Conservation (phyloP, 257 asterid genomes). For the Penstemon davidsonii region DNA sequence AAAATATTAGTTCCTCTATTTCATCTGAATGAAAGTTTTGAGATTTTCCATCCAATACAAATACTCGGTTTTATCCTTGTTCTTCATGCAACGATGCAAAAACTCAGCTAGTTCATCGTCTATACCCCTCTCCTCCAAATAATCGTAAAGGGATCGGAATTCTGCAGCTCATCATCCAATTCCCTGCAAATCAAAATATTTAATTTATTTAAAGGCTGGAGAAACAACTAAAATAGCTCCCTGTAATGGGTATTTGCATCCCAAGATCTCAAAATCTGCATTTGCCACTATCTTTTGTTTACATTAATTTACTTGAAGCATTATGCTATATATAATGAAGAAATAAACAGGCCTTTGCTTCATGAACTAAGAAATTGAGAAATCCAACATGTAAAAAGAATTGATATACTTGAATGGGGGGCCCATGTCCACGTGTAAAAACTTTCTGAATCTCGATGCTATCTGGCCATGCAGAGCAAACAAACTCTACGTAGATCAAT, state of each 20-base stretch:
- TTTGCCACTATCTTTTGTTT: not conserved
- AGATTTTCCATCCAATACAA: constrained; percentile 72
- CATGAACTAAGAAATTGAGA: constrained; percentile 1
- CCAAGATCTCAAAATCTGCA: not conserved
- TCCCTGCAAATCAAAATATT: constrained; percentile 52
- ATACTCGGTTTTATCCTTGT: constrained; percentile 81
- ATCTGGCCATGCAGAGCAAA: constrained; percentile 88
- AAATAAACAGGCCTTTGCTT: not conserved
- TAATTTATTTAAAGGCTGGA: not conserved
- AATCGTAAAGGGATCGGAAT: constrained; percentile 71
- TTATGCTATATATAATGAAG: too few species aligned
- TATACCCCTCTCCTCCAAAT: constrained; percentile 77
- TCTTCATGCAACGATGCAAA: constrained; percentile 62
- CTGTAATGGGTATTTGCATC: not conserved
- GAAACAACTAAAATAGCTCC: not conserved
- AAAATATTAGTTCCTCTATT: constrained; percentile 28
- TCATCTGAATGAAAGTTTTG: constrained; percentile 56
- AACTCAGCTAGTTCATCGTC: constrained; percentile 66
- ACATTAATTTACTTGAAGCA: too few species aligned
- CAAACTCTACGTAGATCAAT: constrained; percentile 67
- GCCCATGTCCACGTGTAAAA: constrained; percentile 58
- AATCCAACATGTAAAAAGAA: too few species aligned
- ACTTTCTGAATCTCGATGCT: constrained; percentile 62
- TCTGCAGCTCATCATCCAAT: constrained; percentile 72
- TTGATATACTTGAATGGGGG: constrained; percentile 72